Conservation (phyloP, 768 basidiomycete species). For the Kwoniella botswanensis region DNA sequence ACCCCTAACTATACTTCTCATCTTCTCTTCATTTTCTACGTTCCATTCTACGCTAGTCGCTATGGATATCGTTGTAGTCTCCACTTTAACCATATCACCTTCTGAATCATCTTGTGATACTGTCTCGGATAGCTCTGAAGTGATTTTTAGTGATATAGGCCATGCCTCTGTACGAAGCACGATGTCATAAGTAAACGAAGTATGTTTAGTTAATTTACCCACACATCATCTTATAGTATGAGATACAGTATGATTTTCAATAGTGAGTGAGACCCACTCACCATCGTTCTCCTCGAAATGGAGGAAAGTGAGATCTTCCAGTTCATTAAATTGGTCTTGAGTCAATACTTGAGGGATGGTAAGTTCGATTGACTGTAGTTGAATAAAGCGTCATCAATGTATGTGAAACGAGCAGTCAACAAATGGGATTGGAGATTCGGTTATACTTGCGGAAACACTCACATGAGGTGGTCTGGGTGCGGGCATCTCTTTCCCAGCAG, state of each 20-base stretch:
- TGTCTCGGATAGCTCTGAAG: constrained; percentile 7
- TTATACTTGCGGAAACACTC: constrained; percentile 5
- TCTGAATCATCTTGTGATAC: constrained; percentile 5
- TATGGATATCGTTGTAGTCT: constrained; percentile 15
- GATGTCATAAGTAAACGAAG: too few relatives aligned
- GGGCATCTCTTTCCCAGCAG: constrained; percentile 13
- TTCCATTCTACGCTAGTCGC: constrained; percentile 26
- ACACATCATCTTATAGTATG: too few relatives aligned
- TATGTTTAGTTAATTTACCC: too few relatives aligned
- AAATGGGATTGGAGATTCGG: background rate
- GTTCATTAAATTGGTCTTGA: constrained; percentile 26
- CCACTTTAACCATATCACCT: constrained; percentile 4
- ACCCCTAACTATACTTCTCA: constrained; percentile 21
- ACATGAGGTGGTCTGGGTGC: constrained; percentile 31
- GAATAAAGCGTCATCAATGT: background rate
- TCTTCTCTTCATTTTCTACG: constrained; percentile 20
- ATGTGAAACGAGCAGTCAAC: background rate
- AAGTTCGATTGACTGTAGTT: constrained; percentile 21
- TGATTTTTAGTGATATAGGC: constrained; percentile 28
- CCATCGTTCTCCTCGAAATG: constrained; percentile 25
- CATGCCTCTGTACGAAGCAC: constrained; percentile 10
- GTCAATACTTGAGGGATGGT: constrained; percentile 28
- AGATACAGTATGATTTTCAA: too few relatives aligned
- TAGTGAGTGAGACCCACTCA: background rate
- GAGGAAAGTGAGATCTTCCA: constrained; percentile 31